phyloP scores from a whole-genome alignment of 805 yeast species.

The Ogataea paradorogensis region DNA sequence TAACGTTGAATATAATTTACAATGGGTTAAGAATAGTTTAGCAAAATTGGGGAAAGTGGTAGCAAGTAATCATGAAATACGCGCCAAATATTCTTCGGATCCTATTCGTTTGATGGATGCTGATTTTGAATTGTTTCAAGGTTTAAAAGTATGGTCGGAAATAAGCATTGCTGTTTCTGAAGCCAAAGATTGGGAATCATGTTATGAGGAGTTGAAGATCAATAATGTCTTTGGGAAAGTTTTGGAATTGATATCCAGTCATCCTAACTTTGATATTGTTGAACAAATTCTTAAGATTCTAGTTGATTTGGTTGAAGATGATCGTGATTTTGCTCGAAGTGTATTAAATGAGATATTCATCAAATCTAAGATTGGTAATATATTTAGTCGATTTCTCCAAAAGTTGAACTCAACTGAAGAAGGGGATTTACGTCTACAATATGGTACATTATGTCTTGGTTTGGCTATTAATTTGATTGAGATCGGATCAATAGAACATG shows the following conservation, averaged over 20 bases:
- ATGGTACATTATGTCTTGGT: constrained; percentile 10
- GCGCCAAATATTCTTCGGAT: constrained; percentile 10
- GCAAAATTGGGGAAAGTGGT: constrained; percentile 9
- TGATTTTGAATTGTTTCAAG: constrained; percentile 20
- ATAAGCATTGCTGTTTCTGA: constrained; percentile 16
- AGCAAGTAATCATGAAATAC: constrained; percentile 9
- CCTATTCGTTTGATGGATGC: constrained; percentile 19
- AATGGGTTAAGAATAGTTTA: constrained; percentile 14
- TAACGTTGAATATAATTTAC: constrained; percentile 7
- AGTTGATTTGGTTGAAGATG: constrained; percentile 11
- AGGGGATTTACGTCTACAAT: constrained; percentile 1
- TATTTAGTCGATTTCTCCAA: constrained; percentile 9
- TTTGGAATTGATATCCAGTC: constrained; percentile 13
- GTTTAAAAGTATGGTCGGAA: constrained; percentile 19
- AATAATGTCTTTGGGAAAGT: constrained; percentile 11
- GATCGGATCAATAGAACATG: not conserved
- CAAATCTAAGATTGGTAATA: constrained; percentile 4
- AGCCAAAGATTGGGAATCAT: constrained; percentile 10
- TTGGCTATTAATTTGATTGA: constrained; percentile 8
- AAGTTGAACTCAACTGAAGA: constrained; percentile 2
- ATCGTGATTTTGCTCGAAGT: constrained; percentile 3
- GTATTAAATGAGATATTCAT: constrained; percentile 4
- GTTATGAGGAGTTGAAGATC: constrained; percentile 5
- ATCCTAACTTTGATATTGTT: constrained; percentile 18
- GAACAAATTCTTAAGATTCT: constrained; percentile 14